Base-by-base conservation (phyloP, 2,329 filamentous ascomycete species). In the Bipolaris sorokiniana region DNA sequence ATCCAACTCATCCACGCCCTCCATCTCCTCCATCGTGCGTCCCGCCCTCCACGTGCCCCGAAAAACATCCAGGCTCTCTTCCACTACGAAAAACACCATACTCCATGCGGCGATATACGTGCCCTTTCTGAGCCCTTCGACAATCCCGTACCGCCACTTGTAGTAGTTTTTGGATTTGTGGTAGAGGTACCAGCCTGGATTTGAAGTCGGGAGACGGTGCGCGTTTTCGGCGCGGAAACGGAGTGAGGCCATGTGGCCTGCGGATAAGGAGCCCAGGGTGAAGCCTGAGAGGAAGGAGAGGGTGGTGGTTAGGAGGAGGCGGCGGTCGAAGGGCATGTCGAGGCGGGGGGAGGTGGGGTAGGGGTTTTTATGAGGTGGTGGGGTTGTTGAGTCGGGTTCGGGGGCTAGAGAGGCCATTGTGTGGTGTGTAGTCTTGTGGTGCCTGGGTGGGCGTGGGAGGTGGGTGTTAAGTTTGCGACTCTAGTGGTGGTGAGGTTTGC, bases 131-230 rank as follows among this genome's bases (percentile, higher is more conserved):
- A 91, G 67, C 0, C 92, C 95, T 70, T 96, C 92, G 50, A 86
- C 86, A 16, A 96, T 80, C 0, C 90, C 94, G 5, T 90, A 90
- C 20, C 90, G 84, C 68, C 91, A 88, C 49, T 90, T 85, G 69
- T 92, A 87, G 80, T 99, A 98, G 78, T 97, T 98, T 78, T 98
- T 98, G 74, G 88, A 91, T 79, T 97, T 97, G 81, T 98, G 94
- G 77, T 99, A 99, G n/a, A 98, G 85, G 74, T 94, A 99, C 95
- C 95, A 99, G 16, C 92, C 94, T 2, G 88, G 86, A 23, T 91
- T 88, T 1, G 88, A 88, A 3, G 86, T 88, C 18, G 95, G 95
- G 61, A 97, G 87, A 64, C 94, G 90, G 81, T 99, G 95, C 1
- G 95, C 92, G 73, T 99, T 96, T 78, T 99, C 95, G 58, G 95